Evolutionary conservation across 2,329 filamentous ascomycete species (phyloP), one percentile per base, ranked within the genome.

Genomic region (Phialophora macrospora): DNA sequence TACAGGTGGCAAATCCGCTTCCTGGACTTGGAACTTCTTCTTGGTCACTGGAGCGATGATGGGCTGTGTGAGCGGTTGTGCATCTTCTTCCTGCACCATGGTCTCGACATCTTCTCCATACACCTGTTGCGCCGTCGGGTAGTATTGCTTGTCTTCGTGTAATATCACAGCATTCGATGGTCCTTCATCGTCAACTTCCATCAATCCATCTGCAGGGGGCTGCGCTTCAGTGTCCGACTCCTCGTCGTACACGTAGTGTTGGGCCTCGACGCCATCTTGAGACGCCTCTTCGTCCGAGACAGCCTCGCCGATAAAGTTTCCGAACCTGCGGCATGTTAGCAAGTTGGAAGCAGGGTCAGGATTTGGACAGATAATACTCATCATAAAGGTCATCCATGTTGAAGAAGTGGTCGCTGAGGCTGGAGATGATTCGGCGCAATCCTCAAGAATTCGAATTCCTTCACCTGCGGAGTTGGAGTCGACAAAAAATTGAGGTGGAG

Each of bases 111-210:
- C 93, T 73, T 88, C 85, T 60, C 95, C 95, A 77, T 98, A 99
- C 49, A 97, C 89, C 78, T 99, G 95, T 75, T 94, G 89, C 63
- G 95, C 95, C n/a, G 93, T 97, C 32, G 95, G 95, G 76, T 99
- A 99, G 79, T 99, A 99, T 77, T 98, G 95, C 79, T 99, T 99
- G 81, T 99, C 95, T 83, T 99, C 95, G 80, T 99, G 95, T 54
- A 99, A 86, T 64, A 99, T 86, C n/a, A 99, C 93, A 59, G 95
- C 94, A 78, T 98, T 99, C 4, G 93, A 97, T 3, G 94, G 91
- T 14, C 91, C 93, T 56, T 93, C 90, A 77, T 92, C 90, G 76
- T 98, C 94, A 51, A 98, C 81, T 74, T 98, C 92, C 94, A 99
- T 98, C 73, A 95, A 81, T 77, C 96, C 90, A 54, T 90, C 89